Base-by-base conservation (phyloP, 1,284 basidiomycete species). In the Malassezia psittaci region DNA sequence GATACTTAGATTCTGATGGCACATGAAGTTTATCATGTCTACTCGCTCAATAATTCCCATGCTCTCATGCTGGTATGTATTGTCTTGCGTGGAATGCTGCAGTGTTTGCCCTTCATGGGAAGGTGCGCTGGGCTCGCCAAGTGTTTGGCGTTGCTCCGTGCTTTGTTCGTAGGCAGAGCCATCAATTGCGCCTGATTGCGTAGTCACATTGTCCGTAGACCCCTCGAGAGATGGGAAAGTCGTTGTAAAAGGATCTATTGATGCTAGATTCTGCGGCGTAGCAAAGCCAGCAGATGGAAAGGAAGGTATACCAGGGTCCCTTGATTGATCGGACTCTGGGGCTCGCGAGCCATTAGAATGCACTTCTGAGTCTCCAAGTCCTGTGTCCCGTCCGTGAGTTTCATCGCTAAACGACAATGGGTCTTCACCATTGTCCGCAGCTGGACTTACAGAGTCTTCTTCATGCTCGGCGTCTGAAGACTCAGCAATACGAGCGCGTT, bases 11-110 rank as follows among this genome's bases (percentile, higher is more conserved):
- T 82, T 84, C 69, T 83, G 81, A 77, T 98, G 94, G 74, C 90
- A 96, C 91, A 98, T 96, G 77, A 98, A 98, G 75, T 96, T 86
- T 70, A 83, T 80, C 80, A 94, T 83, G 67, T 88, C 85, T 49
- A 98, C 82, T 21, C 79, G 80, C 67, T 90, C 86, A 62, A 96
- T 87, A 59, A 93, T 85, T 11, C 91, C 93, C 54, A 57, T 57
- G 19, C 44, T 33, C 47, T 34, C 43, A 16, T 16, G 21, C 39
- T 16, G 16, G 7, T 9, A 21, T 41, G 39, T 9, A 15, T 41
- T 13, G 13, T 13, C 16, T 21, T 18, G 9, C 2, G 21, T n/a
- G 1, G 39, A 21, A 29, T 29, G 24, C 24, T 3, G 24, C 7
- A 29, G 24, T 29, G 24, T 29, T 29, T 29, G 24, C 24, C 4